A percentile compares a stretch with the other conserved stretches of the same genome.
These are phyloP conservation scores for Ceratobasidium sp. DNA, from an alignment of 1,284 basidiomycete genomes.

Conservation along the genomic window DNA sequence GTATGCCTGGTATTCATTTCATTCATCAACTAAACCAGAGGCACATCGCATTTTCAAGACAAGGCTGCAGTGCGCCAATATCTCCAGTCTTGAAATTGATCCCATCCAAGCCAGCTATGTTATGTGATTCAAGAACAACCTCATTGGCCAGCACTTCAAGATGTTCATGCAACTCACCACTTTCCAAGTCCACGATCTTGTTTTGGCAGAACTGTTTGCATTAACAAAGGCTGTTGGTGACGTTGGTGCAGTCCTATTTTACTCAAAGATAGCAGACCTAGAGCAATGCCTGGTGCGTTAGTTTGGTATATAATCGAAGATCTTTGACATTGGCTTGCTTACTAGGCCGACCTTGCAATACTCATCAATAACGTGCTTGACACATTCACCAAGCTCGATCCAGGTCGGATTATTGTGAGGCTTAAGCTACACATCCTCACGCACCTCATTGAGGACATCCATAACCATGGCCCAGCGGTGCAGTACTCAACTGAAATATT, in stretches of 20 bases:
- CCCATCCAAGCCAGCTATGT: conserved; percentile 52
- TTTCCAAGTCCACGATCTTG: conserved; percentile 53
- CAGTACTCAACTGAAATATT: conserved; percentile 41
- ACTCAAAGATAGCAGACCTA: conserved; percentile 52
- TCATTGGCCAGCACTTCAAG: conserved; percentile 58
- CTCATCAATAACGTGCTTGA: conserved; percentile 23
- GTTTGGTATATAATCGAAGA: conserved; percentile 23
- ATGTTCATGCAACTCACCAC: conserved; percentile 55
- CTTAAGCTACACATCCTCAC: conserved; percentile 49
- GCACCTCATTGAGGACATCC: conserved; percentile 46
- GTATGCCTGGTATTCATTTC: conserved; percentile 56
- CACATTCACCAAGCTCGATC: neutral
- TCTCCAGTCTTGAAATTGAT: conserved; percentile 30
- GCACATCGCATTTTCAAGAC: conserved; percentile 49
- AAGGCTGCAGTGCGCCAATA: conserved; percentile 45
- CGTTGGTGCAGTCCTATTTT: conserved; percentile 54
- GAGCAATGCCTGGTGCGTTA: conserved; percentile 52
- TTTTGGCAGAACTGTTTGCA: conserved; percentile 50
- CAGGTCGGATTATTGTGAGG: conserved; percentile 29
- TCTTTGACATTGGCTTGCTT: neutral
- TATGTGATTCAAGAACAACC: conserved; percentile 51
- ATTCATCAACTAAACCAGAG: conserved; percentile 51
- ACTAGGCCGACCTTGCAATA: neutral
- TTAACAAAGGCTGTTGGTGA: conserved; percentile 52
- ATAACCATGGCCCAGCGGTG: conserved; percentile 46